Conservation (phyloP, 805 yeast genomes). For the Pichia sporocuriosa region DNA sequence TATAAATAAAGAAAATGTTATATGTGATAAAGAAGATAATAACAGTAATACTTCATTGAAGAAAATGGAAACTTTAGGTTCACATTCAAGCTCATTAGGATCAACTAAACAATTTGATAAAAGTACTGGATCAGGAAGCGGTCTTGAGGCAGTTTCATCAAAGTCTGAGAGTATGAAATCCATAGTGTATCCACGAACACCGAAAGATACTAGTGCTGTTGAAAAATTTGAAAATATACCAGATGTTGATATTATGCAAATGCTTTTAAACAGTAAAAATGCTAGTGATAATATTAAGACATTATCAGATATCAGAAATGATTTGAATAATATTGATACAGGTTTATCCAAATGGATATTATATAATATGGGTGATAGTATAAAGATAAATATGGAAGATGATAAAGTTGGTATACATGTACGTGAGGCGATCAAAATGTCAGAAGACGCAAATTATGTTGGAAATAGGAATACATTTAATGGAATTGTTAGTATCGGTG, state of each 20-base stretch:
- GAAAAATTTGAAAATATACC: constrained; percentile 4
- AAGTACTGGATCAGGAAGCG: neutral
- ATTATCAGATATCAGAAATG: constrained; percentile 37
- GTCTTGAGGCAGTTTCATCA: neutral
- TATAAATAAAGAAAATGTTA: too few species aligned
- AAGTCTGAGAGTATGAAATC: neutral
- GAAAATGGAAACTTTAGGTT: too few species aligned
- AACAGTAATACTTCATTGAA: too few species aligned
- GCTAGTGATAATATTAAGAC: constrained; percentile 34
- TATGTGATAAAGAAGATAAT: too few species aligned
- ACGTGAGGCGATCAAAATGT: constrained; percentile 27
- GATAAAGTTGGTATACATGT: constrained; percentile 44
- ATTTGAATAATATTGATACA: constrained; percentile 41
- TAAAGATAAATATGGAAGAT: constrained; percentile 11
- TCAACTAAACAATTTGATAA: neutral
- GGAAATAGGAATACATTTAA: neutral
- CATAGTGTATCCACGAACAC: neutral
- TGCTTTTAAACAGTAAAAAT: constrained; percentile 1
- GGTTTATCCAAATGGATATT: constrained; percentile 39
- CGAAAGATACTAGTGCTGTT: neutral
- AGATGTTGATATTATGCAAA: constrained; percentile 3
- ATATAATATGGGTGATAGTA: constrained; percentile 8
- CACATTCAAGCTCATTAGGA: neutral
- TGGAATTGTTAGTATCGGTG: constrained; percentile 3
- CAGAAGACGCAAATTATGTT: neutral